Evolutionary conservation across 2,329 filamentous ascomycete genomes (phyloP).

Genomic region (Fusarium illudens): DNA sequence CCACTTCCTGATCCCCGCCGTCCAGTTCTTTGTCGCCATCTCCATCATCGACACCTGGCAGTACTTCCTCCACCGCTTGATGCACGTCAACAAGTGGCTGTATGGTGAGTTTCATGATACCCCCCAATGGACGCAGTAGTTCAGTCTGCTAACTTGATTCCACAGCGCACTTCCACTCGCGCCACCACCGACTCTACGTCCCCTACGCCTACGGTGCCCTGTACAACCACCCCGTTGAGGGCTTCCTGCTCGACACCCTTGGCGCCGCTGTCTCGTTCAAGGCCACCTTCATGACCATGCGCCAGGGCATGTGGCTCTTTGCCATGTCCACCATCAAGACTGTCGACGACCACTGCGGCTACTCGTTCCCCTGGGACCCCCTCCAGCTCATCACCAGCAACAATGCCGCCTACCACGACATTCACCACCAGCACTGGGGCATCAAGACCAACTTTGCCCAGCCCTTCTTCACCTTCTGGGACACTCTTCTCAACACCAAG

Average conservation of each 20-base stretch:
- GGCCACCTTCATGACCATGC: slow-evolving; percentile 79
- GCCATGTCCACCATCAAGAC: slow-evolving; percentile 92
- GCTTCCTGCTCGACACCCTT: slow-evolving; percentile 90
- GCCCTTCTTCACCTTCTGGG: slow-evolving; percentile 97
- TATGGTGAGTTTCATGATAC: slow-evolving; percentile 73
- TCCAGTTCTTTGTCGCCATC: slow-evolving; percentile 81
- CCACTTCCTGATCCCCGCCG: slow-evolving; percentile 75
- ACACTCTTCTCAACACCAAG: slow-evolving; percentile 80
- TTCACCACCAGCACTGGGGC: slow-evolving; percentile 98
- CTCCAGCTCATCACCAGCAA: slow-evolving; percentile 92
- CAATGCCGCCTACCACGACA: slow-evolving; percentile 96
- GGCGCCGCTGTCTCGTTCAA: slow-evolving; percentile 88
- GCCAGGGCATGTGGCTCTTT: slow-evolving; percentile 91
- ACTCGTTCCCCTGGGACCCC: slow-evolving; percentile 94
- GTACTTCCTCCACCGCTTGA: slow-evolving; percentile 94
- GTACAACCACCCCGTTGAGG: slow-evolving; percentile 96
- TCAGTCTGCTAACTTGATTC: slow-evolving; percentile 13
- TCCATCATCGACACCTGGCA: slow-evolving; percentile 94
- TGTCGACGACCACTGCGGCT: slow-evolving; percentile 97
- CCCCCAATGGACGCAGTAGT: neutral
- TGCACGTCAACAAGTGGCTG: slow-evolving; percentile 98
- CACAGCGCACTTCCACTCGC: slow-evolving; percentile 85
- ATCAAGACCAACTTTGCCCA: slow-evolving; percentile 96
- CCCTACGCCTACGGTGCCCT: slow-evolving; percentile 96
- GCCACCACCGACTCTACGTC: slow-evolving; percentile 96